Evolutionary conservation across 208 protist species (phyloP), one percentile per base, ranked within the genome.

Genomic region (Borovskyia barvae): DNA sequence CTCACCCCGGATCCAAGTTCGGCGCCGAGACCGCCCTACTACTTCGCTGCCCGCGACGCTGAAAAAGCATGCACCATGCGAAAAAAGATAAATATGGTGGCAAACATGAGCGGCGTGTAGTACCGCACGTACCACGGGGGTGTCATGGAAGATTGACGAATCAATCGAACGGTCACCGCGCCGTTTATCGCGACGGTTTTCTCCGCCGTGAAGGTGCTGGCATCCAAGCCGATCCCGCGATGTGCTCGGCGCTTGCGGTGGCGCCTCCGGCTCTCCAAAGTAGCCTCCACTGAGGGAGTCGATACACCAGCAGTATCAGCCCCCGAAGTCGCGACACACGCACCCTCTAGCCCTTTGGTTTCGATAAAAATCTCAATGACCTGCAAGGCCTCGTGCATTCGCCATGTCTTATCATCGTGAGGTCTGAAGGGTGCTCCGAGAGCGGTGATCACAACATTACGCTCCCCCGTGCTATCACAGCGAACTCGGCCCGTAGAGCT

Each of bases 301-400:
- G 37, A 30, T 22, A 57, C 60, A 40, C 74, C n/a, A 0, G 36
- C 39, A 7, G 48, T 39, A 0, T 70, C 53, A 8, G 50, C 47
- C n/a, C 26, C 53, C 12, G 32, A 33, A 32, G 22, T 57, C 43
- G 37, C 35, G 20, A 57, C 60, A 40, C 74, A 82, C 9, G 57
- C 47, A 20, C 30, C 59, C 17, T 57, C 65, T 19, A 86, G 25
- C 39, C 50, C 26, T 5, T 29, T 25, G 11, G 65, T 75, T 41
- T 74, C 48, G 32, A 89, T 63, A n/a, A 74, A 24, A 1, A 85
- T 43, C 50, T 89, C 82, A 37, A 85, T 61, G 40, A 50, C 72
- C 20, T 86, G 66, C 12, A 90, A 47, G 14, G 75, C 66, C 45
- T 86, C 72, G 59, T 81, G 66, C 54, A 67, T 11, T 17, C 42